phyloP scores from a whole-genome alignment of 2,329 filamentous ascomycete genomes.

The Exophiala oligosperma region DNA sequence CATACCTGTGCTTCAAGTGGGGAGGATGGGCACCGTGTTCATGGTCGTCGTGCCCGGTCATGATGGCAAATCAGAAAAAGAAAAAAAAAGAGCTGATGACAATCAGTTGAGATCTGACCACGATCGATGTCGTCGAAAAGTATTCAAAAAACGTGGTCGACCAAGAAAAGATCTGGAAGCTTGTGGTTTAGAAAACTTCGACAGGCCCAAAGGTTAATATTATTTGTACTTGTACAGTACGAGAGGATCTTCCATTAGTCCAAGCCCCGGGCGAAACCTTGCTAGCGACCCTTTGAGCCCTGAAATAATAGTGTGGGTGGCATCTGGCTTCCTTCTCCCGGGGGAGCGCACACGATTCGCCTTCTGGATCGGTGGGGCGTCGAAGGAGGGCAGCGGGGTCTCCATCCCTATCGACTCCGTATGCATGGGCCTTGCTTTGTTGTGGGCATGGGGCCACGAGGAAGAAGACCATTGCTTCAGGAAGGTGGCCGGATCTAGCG shows the following conservation, averaged over 20 bases:
- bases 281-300: neutral
- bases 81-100: neutral
- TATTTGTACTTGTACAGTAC: neutral
- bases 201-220: too few relatives aligned
- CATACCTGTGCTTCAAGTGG: conserved; percentile 25
- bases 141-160: conserved; percentile 6
- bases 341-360: neutral
- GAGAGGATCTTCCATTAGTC: neutral
- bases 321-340: neutral
- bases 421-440: too few relatives aligned
- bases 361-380: neutral
- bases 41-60: conserved; percentile 2
- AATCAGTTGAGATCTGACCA: neutral
- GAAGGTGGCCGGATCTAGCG: too few relatives aligned
- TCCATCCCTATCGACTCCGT: neutral
- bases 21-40: conserved; percentile 15
- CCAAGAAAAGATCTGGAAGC: neutral
- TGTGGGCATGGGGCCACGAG: conserved; percentile 6
- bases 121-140: neutral
- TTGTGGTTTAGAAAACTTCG: conserved; percentile 1
- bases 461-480: too few relatives aligned
- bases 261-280: neutral
- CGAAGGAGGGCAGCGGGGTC: conserved; percentile 8
- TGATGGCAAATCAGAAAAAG: neutral
- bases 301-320: neutral